These are phyloP conservation scores for Ceratonia siliqua DNA, from an alignment of 306 rosid genomes.

Conservation along the genomic window DNA sequence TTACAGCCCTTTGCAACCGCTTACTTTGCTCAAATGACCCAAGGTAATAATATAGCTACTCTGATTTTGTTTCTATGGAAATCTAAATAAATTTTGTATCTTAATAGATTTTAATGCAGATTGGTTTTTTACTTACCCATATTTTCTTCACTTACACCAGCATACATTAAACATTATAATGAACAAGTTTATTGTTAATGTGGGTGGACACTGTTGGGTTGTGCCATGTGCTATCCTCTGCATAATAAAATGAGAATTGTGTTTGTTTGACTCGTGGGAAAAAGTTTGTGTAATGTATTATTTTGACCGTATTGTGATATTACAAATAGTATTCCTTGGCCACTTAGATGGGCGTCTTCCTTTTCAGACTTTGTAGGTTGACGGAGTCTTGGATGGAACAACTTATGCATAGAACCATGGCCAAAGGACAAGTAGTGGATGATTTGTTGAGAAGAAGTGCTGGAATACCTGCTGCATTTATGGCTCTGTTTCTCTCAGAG, in stretches of 20 bases:
- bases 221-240: constrained; percentile 4
- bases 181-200: constrained; percentile 19
- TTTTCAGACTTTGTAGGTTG: constrained; percentile 77
- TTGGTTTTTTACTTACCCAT: neutral
- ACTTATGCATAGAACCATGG: constrained; percentile 87
- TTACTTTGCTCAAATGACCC: constrained; percentile 90
- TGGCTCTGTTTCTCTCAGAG: constrained; percentile 94
- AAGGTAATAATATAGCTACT: constrained; percentile 44
- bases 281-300: neutral
- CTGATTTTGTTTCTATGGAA: constrained; percentile 18
- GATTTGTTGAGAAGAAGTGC: constrained; percentile 98
- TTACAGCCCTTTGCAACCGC: constrained; percentile 96
- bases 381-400: constrained; percentile 97
- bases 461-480: constrained; percentile 97
- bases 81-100: neutral
- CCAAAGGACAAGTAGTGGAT: constrained; percentile 89
- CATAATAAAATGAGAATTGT: neutral
- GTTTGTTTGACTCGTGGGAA: constrained; percentile 15
- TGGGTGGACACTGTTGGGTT: constrained; percentile 12
- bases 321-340: constrained; percentile 8
- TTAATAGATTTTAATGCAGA: constrained; percentile 14
- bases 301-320: constrained; percentile 15
- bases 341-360: constrained; percentile 31
- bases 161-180: neutral
- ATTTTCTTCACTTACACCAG: neutral